Conservation (phyloP, 495 filamentous ascomycete species). For the Penicillium cataractarum region DNA sequence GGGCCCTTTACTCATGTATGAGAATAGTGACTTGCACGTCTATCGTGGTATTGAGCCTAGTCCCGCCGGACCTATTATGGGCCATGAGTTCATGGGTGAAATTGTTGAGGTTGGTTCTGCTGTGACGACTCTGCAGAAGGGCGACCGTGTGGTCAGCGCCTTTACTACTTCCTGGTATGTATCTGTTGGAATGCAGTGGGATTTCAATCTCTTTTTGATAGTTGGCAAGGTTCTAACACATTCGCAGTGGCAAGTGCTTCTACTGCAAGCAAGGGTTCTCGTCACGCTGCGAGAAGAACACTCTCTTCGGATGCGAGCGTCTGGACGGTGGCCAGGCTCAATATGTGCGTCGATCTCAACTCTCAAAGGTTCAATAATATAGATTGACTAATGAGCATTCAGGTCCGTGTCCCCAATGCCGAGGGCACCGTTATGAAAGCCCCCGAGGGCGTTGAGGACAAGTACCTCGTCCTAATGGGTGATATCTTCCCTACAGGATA, state of each 20-base stretch:
- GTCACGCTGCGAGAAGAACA: conserved; percentile 75
- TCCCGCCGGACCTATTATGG: conserved; percentile 68
- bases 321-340: conserved; percentile 91
- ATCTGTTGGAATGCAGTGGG: conserved; percentile 21
- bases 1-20: neutral
- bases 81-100: conserved; percentile 76
- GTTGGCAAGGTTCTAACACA: conserved; percentile 13
- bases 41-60: conserved; percentile 80
- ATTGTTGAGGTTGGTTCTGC: conserved; percentile 67
- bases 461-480: conserved; percentile 72
- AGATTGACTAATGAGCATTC: neutral
- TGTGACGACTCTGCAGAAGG: conserved; percentile 71
- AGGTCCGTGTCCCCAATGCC: conserved; percentile 80
- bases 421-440: conserved; percentile 81
- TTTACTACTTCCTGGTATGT: conserved; percentile 88
- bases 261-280: conserved; percentile 85
- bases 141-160: conserved; percentile 79
- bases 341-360: conserved; percentile 53
- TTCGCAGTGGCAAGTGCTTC: conserved; percentile 74
- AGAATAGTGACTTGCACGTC: conserved; percentile 78
- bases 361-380: neutral
- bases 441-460: conserved; percentile 73
- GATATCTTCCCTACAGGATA: conserved; percentile 70
- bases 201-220: neutral
- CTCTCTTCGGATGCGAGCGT: conserved; percentile 72